Conservation (phyloP, 805 yeast genomes). For the Zygosaccharomyces pseudorouxii region DNA sequence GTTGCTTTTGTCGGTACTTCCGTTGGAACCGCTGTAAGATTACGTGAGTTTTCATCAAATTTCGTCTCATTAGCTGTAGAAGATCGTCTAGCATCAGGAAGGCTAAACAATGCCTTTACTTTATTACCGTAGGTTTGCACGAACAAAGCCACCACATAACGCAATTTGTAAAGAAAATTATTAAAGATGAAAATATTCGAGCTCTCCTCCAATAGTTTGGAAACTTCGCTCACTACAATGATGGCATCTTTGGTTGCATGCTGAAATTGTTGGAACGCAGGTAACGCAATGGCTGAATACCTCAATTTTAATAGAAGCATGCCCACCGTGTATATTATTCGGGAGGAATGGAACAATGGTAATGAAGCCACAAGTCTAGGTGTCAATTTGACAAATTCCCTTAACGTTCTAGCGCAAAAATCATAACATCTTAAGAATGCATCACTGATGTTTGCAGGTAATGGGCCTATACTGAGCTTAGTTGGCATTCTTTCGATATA, state of each 20-base stretch:
- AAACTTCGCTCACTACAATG: slow-evolving; percentile 24
- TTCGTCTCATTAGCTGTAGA: not conserved
- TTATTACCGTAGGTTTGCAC: slow-evolving; percentile 59
- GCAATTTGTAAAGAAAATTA: slow-evolving; percentile 48
- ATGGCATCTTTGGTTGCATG: slow-evolving; percentile 47
- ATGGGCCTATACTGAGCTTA: slow-evolving; percentile 11
- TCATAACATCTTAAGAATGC: slow-evolving; percentile 49
- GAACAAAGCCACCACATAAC: slow-evolving; percentile 53
- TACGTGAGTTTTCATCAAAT: not conserved
- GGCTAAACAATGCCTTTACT: slow-evolving; percentile 31
- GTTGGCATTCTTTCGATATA: slow-evolving; percentile 19
- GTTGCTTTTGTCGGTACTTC: too few relatives aligned
- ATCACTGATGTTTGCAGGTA: slow-evolving; percentile 35
- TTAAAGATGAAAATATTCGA: slow-evolving; percentile 41
- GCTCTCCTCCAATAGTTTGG: slow-evolving; percentile 27
- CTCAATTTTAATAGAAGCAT: slow-evolving; percentile 51
- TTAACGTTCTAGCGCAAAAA: slow-evolving; percentile 49
- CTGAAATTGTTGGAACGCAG: slow-evolving; percentile 41
- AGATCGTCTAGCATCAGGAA: not conserved
- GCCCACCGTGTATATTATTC: slow-evolving; percentile 63
- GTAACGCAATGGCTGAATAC: slow-evolving; percentile 50
- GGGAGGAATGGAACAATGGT: slow-evolving; percentile 53
- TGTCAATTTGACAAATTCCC: slow-evolving; percentile 43
- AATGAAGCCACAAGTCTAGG: slow-evolving; percentile 47
- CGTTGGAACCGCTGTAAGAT: not conserved